A percentile compares a stretch with the other conserved stretches of the same genome.
These are phyloP conservation scores for Quaeritorhiza haematococci DNA, from an alignment of 371 early-diverging fungal genomes.

Conservation along the genomic window DNA sequence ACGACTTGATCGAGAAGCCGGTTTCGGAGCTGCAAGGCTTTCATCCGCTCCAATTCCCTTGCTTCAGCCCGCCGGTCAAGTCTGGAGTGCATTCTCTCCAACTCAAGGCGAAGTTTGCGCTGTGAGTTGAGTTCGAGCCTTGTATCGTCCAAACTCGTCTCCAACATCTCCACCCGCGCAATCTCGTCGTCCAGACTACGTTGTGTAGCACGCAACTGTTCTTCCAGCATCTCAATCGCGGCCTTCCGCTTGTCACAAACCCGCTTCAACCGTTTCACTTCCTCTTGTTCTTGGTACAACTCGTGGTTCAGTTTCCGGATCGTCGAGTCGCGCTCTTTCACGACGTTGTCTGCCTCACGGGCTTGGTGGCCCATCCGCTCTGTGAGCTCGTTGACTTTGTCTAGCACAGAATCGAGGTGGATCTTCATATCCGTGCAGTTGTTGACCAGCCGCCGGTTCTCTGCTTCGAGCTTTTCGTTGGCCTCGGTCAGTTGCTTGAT, in stretches of 20 bases:
- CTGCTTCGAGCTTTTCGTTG: slow-evolving; percentile 16
- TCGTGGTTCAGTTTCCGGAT: slow-evolving; percentile 22
- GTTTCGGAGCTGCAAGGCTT: slow-evolving; percentile 25
- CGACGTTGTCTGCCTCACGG: slow-evolving; percentile 2
- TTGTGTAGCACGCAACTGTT: slow-evolving; percentile 24
- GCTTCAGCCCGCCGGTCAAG: slow-evolving; percentile 20
- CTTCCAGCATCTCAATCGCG: slow-evolving; percentile 24
- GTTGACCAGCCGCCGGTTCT: slow-evolving; percentile 20
- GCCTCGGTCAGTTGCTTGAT: slow-evolving; percentile 10
- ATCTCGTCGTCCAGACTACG: slow-evolving; percentile 16
- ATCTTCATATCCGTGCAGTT: slow-evolving; percentile 28
- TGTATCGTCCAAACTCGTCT: slow-evolving; percentile 31
- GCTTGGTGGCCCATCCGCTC: slow-evolving; percentile 14
- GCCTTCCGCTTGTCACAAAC: slow-evolving; percentile 18
- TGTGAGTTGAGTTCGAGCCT: slow-evolving; percentile 26
- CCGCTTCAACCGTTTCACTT: slow-evolving; percentile 17
- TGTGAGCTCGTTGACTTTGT: slow-evolving; percentile 30
- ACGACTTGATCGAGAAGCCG: slow-evolving; percentile 27
- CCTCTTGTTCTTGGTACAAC: slow-evolving; percentile 21
- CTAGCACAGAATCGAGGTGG: slow-evolving; percentile 30
- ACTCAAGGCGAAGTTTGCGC: slow-evolving; percentile 32
- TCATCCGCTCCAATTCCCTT: slow-evolving; percentile 22
- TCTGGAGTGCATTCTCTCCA: slow-evolving; percentile 33
- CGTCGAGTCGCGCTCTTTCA: slow-evolving; percentile 24
- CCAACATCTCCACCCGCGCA: slow-evolving; percentile 24